Percentiles rank a stretch among this genome's conserved stretches.
phyloP scores from a whole-genome alignment of 768 basidiomycete species.

The Tylopilus rubrobrunneus region DNA sequence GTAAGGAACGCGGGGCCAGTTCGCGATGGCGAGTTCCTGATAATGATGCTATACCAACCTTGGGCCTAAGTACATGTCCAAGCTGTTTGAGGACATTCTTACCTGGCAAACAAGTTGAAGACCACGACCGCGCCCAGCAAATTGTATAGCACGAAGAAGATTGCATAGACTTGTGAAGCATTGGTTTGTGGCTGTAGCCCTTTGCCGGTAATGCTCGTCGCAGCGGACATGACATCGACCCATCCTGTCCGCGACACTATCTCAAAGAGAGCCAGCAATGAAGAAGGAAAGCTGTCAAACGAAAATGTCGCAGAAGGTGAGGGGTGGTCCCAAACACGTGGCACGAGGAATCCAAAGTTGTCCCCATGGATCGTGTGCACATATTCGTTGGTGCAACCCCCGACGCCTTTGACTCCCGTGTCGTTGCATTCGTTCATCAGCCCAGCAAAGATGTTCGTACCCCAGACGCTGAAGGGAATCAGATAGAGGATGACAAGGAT shows the following conservation, averaged over 20 bases:
- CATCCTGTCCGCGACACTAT: constrained; percentile 97
- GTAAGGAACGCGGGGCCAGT: constrained; percentile 87
- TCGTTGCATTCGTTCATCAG: constrained; percentile 86
- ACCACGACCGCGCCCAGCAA: constrained; percentile 90
- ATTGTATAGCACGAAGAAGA: constrained; percentile 92
- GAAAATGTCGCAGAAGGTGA: constrained; percentile 80
- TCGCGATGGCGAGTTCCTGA: constrained; percentile 83
- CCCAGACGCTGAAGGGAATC: constrained; percentile 92
- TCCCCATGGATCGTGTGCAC: constrained; percentile 54
- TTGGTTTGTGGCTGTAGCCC: constrained; percentile 70
- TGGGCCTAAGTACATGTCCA: constrained; percentile 4
- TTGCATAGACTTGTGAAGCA: constrained; percentile 73
- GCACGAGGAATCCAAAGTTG: constrained; percentile 67
- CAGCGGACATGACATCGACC: constrained; percentile 86
- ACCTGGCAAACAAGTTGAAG: constrained; percentile 88
- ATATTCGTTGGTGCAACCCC: constrained; percentile 75
- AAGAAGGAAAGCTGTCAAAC: constrained; percentile 81
- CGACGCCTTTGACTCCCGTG: constrained; percentile 42
- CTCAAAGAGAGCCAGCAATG: constrained; percentile 90
- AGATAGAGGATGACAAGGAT: constrained; percentile 86
- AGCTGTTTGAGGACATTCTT: constrained; percentile 19
- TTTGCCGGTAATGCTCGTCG: constrained; percentile 69
- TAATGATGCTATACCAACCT: constrained; percentile 71
- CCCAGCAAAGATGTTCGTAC: constrained; percentile 90
- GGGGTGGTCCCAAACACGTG: constrained; percentile 90